Base-by-base conservation (phyloP, 495 filamentous ascomycete genomes). In the Aspergillus sclerotiicarbonarius region DNA sequence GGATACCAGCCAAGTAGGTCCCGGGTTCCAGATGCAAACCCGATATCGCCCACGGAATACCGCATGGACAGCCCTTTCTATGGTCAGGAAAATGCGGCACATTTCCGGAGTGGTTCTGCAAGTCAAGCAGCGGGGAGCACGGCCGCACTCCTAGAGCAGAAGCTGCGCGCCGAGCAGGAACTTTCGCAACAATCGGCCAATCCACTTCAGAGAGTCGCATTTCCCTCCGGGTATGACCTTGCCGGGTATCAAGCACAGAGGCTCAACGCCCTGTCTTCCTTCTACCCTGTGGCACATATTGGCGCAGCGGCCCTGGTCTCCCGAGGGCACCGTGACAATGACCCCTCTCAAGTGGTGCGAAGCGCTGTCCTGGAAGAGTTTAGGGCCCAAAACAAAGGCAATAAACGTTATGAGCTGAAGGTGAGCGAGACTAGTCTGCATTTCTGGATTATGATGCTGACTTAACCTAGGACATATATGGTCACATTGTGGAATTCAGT, bases 401-500 rank as follows among this genome's bases (percentile, higher is more conserved):
- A 81, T 69, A 93, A 87, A 67, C 85, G 85, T 21, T 96, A 86
- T 60, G 91, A 96, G 66, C 76, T 97, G 3, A 95, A 92, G 80
- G 88, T 90, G 71, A 55, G 71, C 56, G 21, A 15, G 6, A 5
- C 7, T 49, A 15, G 15, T 21, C 16, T 48, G 13, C 29, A 8
- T 15, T 15, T 8, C 31, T 55, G 20, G 25, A 43, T 20, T n/a
- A 37, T 1, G 1, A 45, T 20, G 6, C 18, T 44, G 6, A 51
- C 59, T 72, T 35, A 3, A n/a, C 4, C 54, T 16, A 90, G 86
- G 90, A 96, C 60, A 94, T 98, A 57, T 95, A 90, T 63, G 80
- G 82, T 54, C 87, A 96, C 64, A 82, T 98, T 46, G 92, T 96
- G 9, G 94, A 98, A 67, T 98, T 98, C 65, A 90, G 90, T 65